These are phyloP conservation scores for Xylaria sp. DNA, from an alignment of 2,329 filamentous ascomycete genomes.

Conservation along the genomic window DNA sequence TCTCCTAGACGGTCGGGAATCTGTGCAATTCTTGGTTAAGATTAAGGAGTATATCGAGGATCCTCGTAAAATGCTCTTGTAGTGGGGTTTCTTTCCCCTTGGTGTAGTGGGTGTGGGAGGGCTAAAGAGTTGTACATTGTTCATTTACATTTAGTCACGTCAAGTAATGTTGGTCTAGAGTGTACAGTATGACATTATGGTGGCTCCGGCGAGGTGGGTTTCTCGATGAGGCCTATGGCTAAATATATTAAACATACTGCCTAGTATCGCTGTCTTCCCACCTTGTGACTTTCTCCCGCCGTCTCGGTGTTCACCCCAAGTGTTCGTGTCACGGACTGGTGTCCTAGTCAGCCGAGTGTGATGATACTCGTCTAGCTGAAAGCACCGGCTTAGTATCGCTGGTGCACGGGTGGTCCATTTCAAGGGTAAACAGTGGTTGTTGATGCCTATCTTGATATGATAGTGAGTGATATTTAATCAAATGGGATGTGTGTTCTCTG, in stretches of 20 bases:
- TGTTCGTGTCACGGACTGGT: neutral
- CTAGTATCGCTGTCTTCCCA: neutral
- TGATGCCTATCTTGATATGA: neutral
- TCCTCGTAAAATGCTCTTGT: constrained; percentile 86
- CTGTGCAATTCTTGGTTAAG: constrained; percentile 95
- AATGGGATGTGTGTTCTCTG: neutral
- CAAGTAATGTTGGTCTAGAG: constrained; percentile 33
- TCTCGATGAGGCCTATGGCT: constrained; percentile 16
- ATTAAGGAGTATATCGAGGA: constrained; percentile 98
- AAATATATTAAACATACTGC: constrained; percentile 20
- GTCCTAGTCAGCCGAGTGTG: neutral
- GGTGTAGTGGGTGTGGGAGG: too few species aligned
- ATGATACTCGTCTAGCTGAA: neutral
- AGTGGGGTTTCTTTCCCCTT: neutral
- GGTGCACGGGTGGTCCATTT: neutral
- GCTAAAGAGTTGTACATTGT: constrained; percentile 21
- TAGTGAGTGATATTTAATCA: neutral
- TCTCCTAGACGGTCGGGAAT: constrained; percentile 92
- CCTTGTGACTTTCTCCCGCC: neutral
- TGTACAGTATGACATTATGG: constrained; percentile 35
- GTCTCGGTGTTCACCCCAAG: neutral
- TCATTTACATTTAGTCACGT: constrained; percentile 25
- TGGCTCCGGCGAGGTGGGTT: constrained; percentile 27
- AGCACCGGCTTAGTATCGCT: neutral
- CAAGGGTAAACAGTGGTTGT: neutral